Percentiles rank a stretch among this genome's conserved stretches.
Conservation (phyloP, 2,329 filamentous ascomycete genomes). For the Sporothrix inflata region DNA sequence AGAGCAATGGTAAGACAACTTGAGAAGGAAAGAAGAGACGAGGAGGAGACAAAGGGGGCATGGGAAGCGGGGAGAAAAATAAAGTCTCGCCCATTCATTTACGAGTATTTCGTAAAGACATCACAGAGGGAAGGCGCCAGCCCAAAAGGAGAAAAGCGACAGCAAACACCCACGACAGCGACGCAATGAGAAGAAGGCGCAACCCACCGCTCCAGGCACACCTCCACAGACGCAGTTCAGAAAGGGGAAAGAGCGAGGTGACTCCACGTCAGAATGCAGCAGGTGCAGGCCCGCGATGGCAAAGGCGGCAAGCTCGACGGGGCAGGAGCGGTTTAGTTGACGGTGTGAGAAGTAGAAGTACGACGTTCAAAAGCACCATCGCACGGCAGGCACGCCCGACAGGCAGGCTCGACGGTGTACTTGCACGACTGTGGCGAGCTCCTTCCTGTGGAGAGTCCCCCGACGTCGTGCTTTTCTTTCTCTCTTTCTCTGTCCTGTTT, state of each 20-base stretch:
- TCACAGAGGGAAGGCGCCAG: slow-evolving; percentile 1
- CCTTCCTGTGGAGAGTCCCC: neutral
- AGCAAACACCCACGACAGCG: neutral
- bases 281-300: neutral
- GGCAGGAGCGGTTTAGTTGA: neutral
- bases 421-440: neutral
- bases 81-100: neutral
- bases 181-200: neutral
- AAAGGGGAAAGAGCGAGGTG: slow-evolving; percentile 23
- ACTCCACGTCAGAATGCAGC: slow-evolving; percentile 20
- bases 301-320: neutral
- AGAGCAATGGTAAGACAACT: slow-evolving; percentile 12
- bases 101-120: slow-evolving; percentile 9
- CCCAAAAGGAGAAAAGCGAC: slow-evolving; percentile 14
- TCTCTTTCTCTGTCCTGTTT: neutral
- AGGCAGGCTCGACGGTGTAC: neutral
- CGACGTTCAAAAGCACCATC: neutral
- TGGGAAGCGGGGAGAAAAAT: neutral
- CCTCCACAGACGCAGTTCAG: neutral
- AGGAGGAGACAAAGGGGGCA: neutral
- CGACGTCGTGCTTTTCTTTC: neutral
- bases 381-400: neutral
- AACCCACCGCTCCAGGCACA: slow-evolving; percentile 8
- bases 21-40: slow-evolving; percentile 9
- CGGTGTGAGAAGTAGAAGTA: slow-evolving; percentile 15